Conservation (phyloP, 73 alveolate species). For the Paraurostyla sp. region DNA sequence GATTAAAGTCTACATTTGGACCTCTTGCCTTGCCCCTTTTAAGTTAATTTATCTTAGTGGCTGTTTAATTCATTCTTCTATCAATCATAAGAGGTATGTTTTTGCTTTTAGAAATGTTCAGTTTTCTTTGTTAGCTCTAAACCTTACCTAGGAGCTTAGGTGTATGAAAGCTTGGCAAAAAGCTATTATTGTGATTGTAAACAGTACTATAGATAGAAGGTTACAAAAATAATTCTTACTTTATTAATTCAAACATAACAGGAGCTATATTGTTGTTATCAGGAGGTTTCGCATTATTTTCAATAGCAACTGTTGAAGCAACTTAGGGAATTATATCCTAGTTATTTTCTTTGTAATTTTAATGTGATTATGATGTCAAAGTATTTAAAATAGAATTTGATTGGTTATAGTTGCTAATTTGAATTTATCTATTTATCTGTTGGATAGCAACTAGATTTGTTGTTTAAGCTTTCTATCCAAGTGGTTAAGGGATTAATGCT, state of each 20-base stretch:
- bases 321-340: no score
- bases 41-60: no score
- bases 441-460: no score
- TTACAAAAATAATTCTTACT: neutral
- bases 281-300: neutral
- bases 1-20: no score
- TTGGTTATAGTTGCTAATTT: neutral
- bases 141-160: neutral
- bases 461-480: no score
- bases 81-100: no score
- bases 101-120: no score
- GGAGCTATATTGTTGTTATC: neutral
- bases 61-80: no score
- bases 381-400: neutral
- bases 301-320: no score
- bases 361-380: neutral
- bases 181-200: slow-evolving; percentile 17
- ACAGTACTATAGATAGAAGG: neutral
- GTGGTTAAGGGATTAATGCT: slow-evolving; percentile 20
- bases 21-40: no score
- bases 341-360: neutral
- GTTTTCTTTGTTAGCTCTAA: neutral
- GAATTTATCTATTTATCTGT: no score
- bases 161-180: slow-evolving; percentile 31
- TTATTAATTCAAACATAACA: neutral